Evolutionary conservation across 176 grass and related monocot species (phyloP).

Genomic region (Hordeum marinum): DNA sequence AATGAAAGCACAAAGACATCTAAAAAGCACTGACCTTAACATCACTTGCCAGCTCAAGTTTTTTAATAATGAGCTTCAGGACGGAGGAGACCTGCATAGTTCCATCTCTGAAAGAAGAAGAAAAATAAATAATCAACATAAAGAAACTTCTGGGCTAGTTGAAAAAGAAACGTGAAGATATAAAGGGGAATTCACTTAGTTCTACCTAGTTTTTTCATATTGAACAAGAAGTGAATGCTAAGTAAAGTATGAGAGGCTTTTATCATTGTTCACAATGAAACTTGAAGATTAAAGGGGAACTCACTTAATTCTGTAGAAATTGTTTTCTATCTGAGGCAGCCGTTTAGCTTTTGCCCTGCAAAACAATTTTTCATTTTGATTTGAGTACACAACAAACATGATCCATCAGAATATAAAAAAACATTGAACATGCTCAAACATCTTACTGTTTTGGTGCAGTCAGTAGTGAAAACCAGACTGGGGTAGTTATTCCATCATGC

Average conservation of each 20-base stretch:
- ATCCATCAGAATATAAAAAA: not conserved
- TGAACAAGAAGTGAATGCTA: not conserved
- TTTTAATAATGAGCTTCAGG: conserved; percentile 62
- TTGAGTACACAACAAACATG: not conserved
- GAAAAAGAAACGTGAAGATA: no score
- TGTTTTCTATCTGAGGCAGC: conserved; percentile 63
- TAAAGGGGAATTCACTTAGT: no score
- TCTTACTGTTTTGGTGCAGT: conserved; percentile 67
- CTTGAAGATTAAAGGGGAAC: conserved; percentile 12
- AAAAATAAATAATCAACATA: not conserved
- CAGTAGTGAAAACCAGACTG: conserved; percentile 83
- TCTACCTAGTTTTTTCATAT: no score
- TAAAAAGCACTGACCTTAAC: conserved; percentile 58
- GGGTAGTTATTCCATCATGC: conserved; percentile 32
- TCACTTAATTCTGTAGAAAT: conserved; percentile 82
- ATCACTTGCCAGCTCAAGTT: conserved; percentile 68
- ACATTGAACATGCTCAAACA: not conserved
- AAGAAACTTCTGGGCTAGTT: no score
- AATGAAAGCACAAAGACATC: not conserved
- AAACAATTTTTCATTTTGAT: conserved; percentile 36
- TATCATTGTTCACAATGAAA: not conserved
- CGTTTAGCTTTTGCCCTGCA: conserved; percentile 58
- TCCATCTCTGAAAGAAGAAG: conserved; percentile 55
- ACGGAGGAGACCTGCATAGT: conserved; percentile 57
- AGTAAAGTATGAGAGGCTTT: not conserved